phyloP scores from a whole-genome alignment of 139 green algal species.

The Axilococcus clingmanii region DNA sequence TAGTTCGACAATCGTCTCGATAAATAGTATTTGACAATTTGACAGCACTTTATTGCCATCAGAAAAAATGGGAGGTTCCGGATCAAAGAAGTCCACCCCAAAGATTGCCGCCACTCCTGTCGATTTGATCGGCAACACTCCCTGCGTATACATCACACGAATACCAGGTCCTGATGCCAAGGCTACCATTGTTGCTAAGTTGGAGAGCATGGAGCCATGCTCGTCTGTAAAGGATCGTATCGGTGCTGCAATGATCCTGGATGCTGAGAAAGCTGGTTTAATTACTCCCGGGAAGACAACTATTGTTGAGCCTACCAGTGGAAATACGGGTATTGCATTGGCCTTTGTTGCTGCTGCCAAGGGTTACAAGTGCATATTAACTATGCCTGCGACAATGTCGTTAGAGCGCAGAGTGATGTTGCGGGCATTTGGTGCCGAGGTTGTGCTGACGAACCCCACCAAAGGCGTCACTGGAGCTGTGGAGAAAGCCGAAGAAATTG shows the following conservation, averaged over 20 bases:
- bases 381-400: constrained; percentile 98
- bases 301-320: constrained; percentile 82
- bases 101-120: too few species aligned
- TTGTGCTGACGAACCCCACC: constrained; percentile 31
- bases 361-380: constrained; percentile 96
- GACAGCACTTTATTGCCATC: too few species aligned
- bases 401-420: constrained; percentile 90
- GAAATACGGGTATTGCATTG: constrained; percentile 95
- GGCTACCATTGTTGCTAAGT: constrained; percentile 25
- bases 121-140: too few species aligned
- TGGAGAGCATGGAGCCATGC: constrained; percentile 30
- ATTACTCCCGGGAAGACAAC: constrained; percentile 78
- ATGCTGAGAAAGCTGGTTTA: constrained; percentile 63
- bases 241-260: constrained; percentile 81
- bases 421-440: constrained; percentile 64
- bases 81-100: too few species aligned
- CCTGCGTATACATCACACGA: constrained; percentile 82
- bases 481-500: constrained; percentile 86
- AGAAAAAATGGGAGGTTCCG: too few species aligned
- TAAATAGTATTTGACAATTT: too few species aligned
- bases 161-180: neutral
- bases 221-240: constrained; percentile 46
- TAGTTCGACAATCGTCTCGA: too few species aligned
- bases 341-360: constrained; percentile 88
- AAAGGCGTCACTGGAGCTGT: constrained; percentile 68